A percentile compares a stretch with the other conserved stretches of the same genome.
Conservation (phyloP, 2,329 filamentous ascomycete species). For the Cercospora zeina region DNA sequence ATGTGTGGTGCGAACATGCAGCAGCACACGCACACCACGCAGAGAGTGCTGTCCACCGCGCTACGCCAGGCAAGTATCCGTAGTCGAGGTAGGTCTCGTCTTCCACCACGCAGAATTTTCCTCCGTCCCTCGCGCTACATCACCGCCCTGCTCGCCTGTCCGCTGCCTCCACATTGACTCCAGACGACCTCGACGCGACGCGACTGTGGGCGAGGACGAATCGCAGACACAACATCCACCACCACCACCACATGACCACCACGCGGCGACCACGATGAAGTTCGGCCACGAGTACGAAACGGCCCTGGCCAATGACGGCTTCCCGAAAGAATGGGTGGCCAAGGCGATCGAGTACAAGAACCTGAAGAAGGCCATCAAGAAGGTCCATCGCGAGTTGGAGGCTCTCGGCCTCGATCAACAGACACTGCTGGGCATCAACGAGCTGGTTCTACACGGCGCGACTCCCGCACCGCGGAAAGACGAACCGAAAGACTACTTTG, state of each 20-base stretch:
- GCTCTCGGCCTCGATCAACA: constrained; percentile 70
- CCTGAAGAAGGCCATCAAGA: constrained; percentile 86
- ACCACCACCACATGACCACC: constrained; percentile 8
- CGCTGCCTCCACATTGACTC: not conserved
- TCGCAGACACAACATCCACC: not conserved
- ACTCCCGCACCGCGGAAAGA: constrained; percentile 5
- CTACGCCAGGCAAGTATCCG: constrained; percentile 1
- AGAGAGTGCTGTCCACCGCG: too few species aligned
- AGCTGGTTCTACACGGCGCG: constrained; percentile 37
- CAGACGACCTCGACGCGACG: not conserved
- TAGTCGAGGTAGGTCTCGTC: not conserved
- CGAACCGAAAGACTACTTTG: constrained; percentile 28
- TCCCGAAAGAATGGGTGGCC: constrained; percentile 69
- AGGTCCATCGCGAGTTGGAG: constrained; percentile 69
- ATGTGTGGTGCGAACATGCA: too few species aligned
- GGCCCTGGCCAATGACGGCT: constrained; percentile 68
- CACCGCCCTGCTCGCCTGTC: not conserved
- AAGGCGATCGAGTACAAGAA: constrained; percentile 80
- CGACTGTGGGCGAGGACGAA: not conserved
- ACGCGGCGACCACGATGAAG: constrained; percentile 63
- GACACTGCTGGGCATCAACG: constrained; percentile 66
- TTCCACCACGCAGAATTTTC: not conserved
- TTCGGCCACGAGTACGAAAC: constrained; percentile 78
- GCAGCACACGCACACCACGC: too few species aligned
- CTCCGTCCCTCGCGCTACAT: not conserved